Base-by-base conservation (phyloP, 139 green algal genomes). In the Monoraphidium neglectum region DNA sequence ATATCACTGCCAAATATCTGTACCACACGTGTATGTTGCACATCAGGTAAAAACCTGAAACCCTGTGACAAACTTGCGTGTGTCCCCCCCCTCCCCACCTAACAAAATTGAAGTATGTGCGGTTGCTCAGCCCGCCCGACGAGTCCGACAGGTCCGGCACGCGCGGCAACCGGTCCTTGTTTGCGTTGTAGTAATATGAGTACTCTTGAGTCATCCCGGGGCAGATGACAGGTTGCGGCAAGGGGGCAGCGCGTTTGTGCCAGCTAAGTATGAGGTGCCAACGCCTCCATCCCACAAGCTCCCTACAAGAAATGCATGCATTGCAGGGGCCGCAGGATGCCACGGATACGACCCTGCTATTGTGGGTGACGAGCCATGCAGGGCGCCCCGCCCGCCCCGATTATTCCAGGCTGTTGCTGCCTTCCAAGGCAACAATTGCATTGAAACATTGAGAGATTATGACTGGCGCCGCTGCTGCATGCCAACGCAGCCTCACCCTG, bases 101-200 rank as follows among this genome's bases (percentile, higher is more conserved):
- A 1, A 87, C 63, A 76, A 91, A 88, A 47, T 90, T 91, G 79
- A 88, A 86, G 81, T 85, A 89, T 12, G 71, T 23, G 26, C 78
- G 67, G 68, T 91, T 89, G 35, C 61, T 75, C 28, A 89, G 83
- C 2, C 86, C 86, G 5, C 86, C 86, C 13, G 78, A 78, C 38
- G 72, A 77, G 36, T 91, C 86, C 4, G 78, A 65, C 10, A 91
- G 78, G 67, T 91, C 75, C 21, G 85, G 85, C 3, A 90, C 33
- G 0, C 35, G 3, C 5, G 76, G 77, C 60, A 88, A 43, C 15
- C 62, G 53, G 23, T 70, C 60, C 40, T 79, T 77, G 62, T 87
- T 84, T 15, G 82, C 82, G 32, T 72, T 78, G 38, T 65, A 68
- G 43, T 87, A 79, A 64, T 82, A 81, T 35, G 38, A 72, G 72